A percentile compares a stretch with the other conserved stretches of the same genome.
Evolutionary conservation across 2,329 filamentous ascomycete genomes (phyloP).

Genomic region (Aspergillus brasiliensis): DNA sequence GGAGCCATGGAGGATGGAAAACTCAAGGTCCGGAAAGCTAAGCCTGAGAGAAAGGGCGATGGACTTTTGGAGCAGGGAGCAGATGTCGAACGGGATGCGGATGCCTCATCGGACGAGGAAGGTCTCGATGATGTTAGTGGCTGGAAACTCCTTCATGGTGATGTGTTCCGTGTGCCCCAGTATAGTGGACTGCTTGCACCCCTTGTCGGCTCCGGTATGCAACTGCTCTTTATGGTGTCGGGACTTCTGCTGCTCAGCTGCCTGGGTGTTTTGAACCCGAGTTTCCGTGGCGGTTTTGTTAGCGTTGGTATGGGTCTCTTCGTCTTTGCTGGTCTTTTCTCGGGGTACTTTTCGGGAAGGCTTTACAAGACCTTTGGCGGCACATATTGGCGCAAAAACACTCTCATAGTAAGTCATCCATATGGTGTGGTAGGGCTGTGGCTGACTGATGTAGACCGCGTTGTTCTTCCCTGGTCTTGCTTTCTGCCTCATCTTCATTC

Average conservation of each 20-base stretch:
- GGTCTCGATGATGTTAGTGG: constrained; percentile 76
- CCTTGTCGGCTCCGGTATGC: constrained; percentile 80
- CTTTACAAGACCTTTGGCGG: constrained; percentile 84
- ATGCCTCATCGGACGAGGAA: constrained; percentile 69
- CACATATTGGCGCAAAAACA: constrained; percentile 72
- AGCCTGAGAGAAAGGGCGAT: constrained; percentile 58
- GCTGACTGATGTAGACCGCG: constrained; percentile 57
- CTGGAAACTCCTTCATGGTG: constrained; percentile 87
- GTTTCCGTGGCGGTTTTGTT: constrained; percentile 86
- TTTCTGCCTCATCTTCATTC: constrained; percentile 73
- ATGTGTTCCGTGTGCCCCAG: constrained; percentile 76
- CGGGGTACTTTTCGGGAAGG: constrained; percentile 82
- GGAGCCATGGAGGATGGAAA: constrained; percentile 68
- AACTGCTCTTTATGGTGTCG: constrained; percentile 78
- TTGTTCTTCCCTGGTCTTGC: constrained; percentile 76
- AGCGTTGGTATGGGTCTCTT: constrained; percentile 82
- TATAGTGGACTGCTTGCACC: constrained; percentile 75
- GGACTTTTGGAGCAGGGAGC: constrained; percentile 62
- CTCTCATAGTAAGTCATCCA: constrained; percentile 56
- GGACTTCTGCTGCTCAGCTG: constrained; percentile 73
- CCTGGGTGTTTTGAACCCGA: constrained; percentile 78
- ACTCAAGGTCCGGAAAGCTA: constrained; percentile 50
- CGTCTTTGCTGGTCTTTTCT: constrained; percentile 79
- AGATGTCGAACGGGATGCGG: constrained; percentile 55
- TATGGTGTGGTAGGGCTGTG: background rate